phyloP scores from a whole-genome alignment of 805 yeast species.

The Saccharomycopsis fibuligera region DNA sequence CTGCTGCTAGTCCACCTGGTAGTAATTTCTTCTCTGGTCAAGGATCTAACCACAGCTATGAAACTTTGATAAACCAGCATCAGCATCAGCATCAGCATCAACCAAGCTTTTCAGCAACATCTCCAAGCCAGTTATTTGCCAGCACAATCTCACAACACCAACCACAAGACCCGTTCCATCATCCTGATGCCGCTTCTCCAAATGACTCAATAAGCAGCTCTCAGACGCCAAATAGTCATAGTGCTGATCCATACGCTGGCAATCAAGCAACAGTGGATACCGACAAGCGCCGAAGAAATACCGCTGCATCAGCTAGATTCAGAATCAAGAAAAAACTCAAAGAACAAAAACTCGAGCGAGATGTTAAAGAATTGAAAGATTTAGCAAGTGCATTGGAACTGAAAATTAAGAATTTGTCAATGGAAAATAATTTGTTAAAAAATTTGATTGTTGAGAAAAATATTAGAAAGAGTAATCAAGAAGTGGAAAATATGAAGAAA shows the following conservation, averaged over 20 bases:
- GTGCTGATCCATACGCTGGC: not conserved
- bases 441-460: slow-evolving; percentile 80
- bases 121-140: not conserved
- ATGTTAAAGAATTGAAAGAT: slow-evolving; percentile 66
- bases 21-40: no score
- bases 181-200: not conserved
- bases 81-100: not conserved
- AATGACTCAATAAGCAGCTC: not conserved
- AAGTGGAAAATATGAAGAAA: slow-evolving; percentile 45
- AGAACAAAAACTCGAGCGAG: slow-evolving; percentile 85
- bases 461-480: slow-evolving; percentile 44
- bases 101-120: not conserved
- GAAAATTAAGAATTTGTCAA: slow-evolving; percentile 76
- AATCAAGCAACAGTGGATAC: slow-evolving; percentile 34
- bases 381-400: slow-evolving; percentile 59
- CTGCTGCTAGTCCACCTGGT: no score
- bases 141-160: no score
- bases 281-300: slow-evolving; percentile 80
- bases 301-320: slow-evolving; percentile 93
- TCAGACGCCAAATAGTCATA: not conserved
- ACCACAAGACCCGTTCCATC: no score
- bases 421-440: slow-evolving; percentile 85
- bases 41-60: no score
- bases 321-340: slow-evolving; percentile 85
- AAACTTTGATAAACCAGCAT: not conserved